phyloP scores from a whole-genome alignment of 306 rosid genomes.

The Ormosia emarginata region DNA sequence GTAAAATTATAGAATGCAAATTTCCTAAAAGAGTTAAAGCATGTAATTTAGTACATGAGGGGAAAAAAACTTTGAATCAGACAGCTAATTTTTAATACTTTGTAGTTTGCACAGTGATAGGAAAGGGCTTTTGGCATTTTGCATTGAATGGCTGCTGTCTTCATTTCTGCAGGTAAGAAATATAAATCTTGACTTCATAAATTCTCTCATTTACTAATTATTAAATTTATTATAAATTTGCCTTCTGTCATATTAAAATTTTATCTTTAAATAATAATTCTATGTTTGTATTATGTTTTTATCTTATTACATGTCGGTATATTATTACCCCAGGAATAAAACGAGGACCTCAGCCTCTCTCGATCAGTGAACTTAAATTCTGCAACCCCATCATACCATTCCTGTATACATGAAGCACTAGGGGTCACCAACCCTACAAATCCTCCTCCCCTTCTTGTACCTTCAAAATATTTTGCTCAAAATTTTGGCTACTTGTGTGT shows the following conservation, averaged over 20 bases:
- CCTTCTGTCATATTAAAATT: background rate
- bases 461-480: background rate
- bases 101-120: background rate
- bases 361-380: background rate
- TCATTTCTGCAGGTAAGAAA: conserved; percentile 8
- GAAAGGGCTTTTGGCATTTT: background rate
- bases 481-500: background rate
- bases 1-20: background rate
- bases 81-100: background rate
- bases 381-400: background rate
- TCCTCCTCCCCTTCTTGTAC: background rate
- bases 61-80: background rate
- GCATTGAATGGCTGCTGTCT: conserved; percentile 21
- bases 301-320: background rate
- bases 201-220: background rate
- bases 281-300: background rate
- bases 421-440: conserved; percentile 34
- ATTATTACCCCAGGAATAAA: background rate
- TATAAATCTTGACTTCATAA: background rate
- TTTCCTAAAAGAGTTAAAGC: background rate
- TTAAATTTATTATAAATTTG: background rate
- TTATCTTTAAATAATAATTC: background rate
- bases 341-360: background rate
- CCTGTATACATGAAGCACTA: background rate
- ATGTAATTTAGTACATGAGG: background rate